Base-by-base conservation (phyloP, 441 rosid species). In the Jatropha multifida region DNA sequence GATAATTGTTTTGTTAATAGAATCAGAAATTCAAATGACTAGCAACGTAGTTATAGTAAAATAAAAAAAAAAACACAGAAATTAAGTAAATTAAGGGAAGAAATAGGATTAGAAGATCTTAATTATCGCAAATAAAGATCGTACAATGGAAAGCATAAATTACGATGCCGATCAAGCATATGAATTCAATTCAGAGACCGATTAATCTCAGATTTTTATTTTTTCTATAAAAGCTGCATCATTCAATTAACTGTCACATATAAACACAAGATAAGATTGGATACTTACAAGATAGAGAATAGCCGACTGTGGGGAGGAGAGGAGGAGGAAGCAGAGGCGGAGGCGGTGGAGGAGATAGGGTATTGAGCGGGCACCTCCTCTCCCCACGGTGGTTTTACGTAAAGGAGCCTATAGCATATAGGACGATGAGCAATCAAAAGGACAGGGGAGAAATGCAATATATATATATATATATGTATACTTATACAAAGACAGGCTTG, bases 281-380 rank as follows among this genome's bases (percentile, higher is more conserved):
- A 15, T 54, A 54, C 58, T 54, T 54, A 54, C 58, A 23, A 15
- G 58, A n/a, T 5, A 54, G 7, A 44, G 48, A 44, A 44, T 44
- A 44, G 48, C 5, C 0, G 58, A 18, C 4, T 4, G 58, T 4
- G 20, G 23, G 14, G 58, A 9, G n/a, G 20, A 54, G 58, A 52
- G 56, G 56, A 52, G 56, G 56, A 15, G n/a, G 56, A 15, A 1
- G 56, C 18, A 6, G 58, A 2, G n/a, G 58, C 5, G 23, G 58
- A 5, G 10, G n/a, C n/a, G 20, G 58, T 6, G 23, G 58, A 15
- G n/a, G n/a, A 4, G 58, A 7, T 18, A 7, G 23, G 58, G 8
- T 54, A 54, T 54, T 54, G n/a, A 54, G 58, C 58, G 58, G 58
- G 58, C 23, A 17, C 58, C 58, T 54, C 58, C 58, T 54, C 58